Percentiles rank a stretch among this genome's conserved stretches.
Evolutionary conservation across 148 eudicot genomes (phyloP).

Genomic region (Persicaria tinctoria): DNA sequence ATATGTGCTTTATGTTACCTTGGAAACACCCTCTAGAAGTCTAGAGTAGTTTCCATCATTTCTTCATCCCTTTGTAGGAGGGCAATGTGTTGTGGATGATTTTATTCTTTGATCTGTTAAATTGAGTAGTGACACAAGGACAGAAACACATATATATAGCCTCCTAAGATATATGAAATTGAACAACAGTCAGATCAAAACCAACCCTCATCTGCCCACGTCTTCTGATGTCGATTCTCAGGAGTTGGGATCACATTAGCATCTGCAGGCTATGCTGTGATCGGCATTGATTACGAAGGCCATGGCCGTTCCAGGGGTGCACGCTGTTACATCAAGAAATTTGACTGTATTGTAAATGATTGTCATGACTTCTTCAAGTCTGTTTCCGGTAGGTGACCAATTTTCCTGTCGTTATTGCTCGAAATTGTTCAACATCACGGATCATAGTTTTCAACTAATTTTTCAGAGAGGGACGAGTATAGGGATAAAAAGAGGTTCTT

Average conservation of each 20-base stretch:
- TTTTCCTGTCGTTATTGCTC: not conserved
- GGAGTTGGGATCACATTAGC: conserved; percentile 77
- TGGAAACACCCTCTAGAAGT: no score
- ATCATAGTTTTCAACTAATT: not conserved
- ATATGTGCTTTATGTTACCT: no score
- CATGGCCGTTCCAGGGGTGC: conserved; percentile 89
- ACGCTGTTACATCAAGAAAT: conserved; percentile 89
- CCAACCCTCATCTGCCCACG: no score
- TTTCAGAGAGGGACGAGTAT: conserved; percentile 68
- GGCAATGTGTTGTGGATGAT: no score
- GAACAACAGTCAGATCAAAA: no score
- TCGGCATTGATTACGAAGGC: conserved; percentile 95
- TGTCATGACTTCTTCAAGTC: conserved; percentile 72
- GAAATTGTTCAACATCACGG: not conserved
- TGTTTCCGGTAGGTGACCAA: conserved; percentile 54
- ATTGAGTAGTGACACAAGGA: no score
- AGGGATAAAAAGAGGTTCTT: conserved; percentile 63
- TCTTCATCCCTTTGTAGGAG: no score
- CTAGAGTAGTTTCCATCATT: no score
- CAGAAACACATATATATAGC: no score
- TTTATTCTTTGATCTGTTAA: not conserved
- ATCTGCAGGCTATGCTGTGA: conserved; percentile 72
- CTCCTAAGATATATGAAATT: no score
- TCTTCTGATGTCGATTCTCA: conserved; percentile 16
- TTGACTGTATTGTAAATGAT: conserved; percentile 72